phyloP scores from a whole-genome alignment of 2,329 filamentous ascomycete species.

The Trichoderma breve region DNA sequence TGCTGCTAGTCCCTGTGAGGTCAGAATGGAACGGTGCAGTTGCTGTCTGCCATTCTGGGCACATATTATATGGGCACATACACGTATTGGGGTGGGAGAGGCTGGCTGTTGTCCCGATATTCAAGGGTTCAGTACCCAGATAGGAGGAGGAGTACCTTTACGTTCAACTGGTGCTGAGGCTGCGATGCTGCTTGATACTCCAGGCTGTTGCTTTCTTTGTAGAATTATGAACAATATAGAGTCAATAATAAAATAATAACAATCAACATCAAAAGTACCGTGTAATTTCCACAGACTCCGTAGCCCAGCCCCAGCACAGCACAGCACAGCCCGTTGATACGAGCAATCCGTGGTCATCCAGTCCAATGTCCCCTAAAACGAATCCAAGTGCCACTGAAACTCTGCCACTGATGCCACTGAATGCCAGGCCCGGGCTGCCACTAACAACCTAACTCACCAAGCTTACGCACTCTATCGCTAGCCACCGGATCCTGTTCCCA shows the following conservation, averaged over 20 bases:
- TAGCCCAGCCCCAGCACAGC: no score
- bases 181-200: no score
- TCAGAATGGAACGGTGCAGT: not conserved
- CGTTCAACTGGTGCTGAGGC: no score
- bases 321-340: not conserved
- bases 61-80: not conserved
- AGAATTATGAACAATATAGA: not conserved
- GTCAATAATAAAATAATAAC: not conserved
- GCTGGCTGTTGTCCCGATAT: not conserved
- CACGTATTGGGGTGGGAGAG: not conserved
- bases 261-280: not conserved
- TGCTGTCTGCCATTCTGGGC: not conserved
- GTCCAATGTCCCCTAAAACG: no score
- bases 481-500: constrained; percentile 2
- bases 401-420: not conserved
- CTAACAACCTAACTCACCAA: not conserved
- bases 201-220: not conserved
- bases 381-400: not conserved
- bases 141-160: no score
- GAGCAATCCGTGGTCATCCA: no score
- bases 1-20: not conserved
- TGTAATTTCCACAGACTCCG: no score
- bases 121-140: not conserved
- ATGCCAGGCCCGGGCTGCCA: not conserved
- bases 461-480: constrained; percentile 12